Evolutionary conservation across 176 grass and related monocot genomes (phyloP), one percentile per base, ranked within the genome.

Genomic region (Neostapfia colusana): DNA sequence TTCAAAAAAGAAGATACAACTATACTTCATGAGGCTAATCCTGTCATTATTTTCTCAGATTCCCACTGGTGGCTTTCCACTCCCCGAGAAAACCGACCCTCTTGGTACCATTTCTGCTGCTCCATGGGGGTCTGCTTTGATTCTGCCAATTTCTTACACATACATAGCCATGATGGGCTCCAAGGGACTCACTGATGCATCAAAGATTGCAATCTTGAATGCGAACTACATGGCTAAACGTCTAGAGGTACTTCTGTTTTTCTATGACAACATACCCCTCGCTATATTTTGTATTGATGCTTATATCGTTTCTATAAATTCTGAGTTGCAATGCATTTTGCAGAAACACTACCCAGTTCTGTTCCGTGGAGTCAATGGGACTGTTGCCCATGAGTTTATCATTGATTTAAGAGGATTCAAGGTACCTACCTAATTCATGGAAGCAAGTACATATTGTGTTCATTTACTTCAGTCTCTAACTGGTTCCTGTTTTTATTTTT

Each of bases 81-180:
- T 90, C 11, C 87, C 92, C 25, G 96, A 99, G 76, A 92, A 90
- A 74, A 89, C 85, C 37, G 84, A 90, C 23, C 92, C 96, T 27
- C 87, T 99, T 24, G 96, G 96, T 77, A 92, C 96, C 50, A 99
- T 99, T 70, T 78, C 96, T 48, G 92, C 92, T 78, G 96, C 96
- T 68, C 96, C 96, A 72, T 99, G 96, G 96, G 96, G 96, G 75
- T 99, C 96, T 85, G 96, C 96, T 58, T 89, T 99, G 51, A 99
- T 99, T 92, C 76, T 99, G 63, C 89, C 96, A 65, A 99, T 99
- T 76, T 99, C 96, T 7, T 99, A 95, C 55, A 87, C 96, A 74
- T 99, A 99, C 74, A 99, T 99, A 74, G 96, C 96, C 51, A 95
- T 99, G 96, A 99, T 99, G 96, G 96, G 96, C 42, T 95, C 89